phyloP scores from a whole-genome alignment of 768 basidiomycete genomes.

The Rhodosporidiobolus odoratus region DNA sequence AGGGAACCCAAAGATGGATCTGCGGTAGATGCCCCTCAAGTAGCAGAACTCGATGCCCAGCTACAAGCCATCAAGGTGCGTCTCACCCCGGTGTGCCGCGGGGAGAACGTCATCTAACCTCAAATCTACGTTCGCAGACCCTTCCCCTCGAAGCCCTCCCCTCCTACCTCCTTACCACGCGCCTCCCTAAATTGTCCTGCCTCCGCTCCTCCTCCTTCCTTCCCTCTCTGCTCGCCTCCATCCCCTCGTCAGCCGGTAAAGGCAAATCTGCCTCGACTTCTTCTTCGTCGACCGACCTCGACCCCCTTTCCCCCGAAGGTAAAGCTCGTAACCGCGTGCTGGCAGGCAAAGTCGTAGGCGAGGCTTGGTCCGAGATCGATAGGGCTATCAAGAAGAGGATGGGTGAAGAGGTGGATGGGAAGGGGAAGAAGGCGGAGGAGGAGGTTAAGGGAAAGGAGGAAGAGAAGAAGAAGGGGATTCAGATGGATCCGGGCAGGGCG shows the following conservation, averaged over 20 bases:
- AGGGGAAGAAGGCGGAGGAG: slow-evolving; percentile 5
- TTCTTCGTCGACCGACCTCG: slow-evolving; percentile 1
- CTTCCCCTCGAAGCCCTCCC: slow-evolving; percentile 27
- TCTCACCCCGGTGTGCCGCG: too few relatives aligned
- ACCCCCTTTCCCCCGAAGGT: slow-evolving; percentile 3
- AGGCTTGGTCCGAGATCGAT: slow-evolving; percentile 33
- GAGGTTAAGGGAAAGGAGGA: not conserved
- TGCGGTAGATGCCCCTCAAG: slow-evolving; percentile 9
- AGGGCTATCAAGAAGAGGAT: slow-evolving; percentile 25
- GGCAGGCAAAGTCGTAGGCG: slow-evolving; percentile 34
- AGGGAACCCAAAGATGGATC: slow-evolving; percentile 33
- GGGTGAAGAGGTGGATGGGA: slow-evolving; percentile 22
- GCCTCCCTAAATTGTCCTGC: slow-evolving; percentile 25
- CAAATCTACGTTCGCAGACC: not conserved
- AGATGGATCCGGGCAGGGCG: slow-evolving; percentile 19
- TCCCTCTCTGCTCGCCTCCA: slow-evolving; percentile 20
- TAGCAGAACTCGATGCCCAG: slow-evolving; percentile 35
- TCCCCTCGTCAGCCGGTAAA: slow-evolving; percentile 6
- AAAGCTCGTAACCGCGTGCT: slow-evolving; percentile 40
- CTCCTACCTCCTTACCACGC: slow-evolving; percentile 22
- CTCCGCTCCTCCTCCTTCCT: slow-evolving; percentile 19
- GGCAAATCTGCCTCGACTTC: too few relatives aligned
- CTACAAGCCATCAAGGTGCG: slow-evolving; percentile 32
- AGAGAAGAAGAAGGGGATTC: slow-evolving; percentile 15
- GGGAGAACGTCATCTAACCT: not conserved